Evolutionary conservation across 768 basidiomycete genomes (phyloP), one percentile per base, ranked within the genome.

Genomic region (Kwoniella dejecticola): DNA sequence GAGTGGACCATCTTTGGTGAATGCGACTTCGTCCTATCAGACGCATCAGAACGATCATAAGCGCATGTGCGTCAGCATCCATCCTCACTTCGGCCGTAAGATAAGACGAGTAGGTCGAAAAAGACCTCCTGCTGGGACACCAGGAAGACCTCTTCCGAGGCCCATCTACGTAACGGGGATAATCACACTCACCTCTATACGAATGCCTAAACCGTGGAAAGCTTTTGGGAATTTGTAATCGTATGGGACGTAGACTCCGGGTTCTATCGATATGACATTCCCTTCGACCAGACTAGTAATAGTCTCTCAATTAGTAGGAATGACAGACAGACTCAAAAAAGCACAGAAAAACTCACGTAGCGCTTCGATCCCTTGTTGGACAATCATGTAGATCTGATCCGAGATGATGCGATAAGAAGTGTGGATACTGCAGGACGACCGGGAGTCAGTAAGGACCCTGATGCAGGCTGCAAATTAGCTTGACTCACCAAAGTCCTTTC

Each of bases 331-430:
- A 26, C 21, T 47, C 30, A 4, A 60, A 26, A 30, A 24, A 11
- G 46, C 78, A 45, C 17, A 40, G n/a, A n/a, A n/a, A n/a, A n/a
- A 66, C 77, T 64, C 36, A 81, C 78, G 66, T 65, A 30, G 77
- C 71, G 50, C 68, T 71, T 31, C 80, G 62, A 46, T 72, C 68
- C 21, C 76, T 73, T 2, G 76, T 71, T 19, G 78, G 75, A 45
- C 91, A 89, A 74, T 98, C 96, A 69, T 98, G 95, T 54, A 98
- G 76, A 80, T 98, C 95, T 50, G 96, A 87, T 5, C 96, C 96
- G 36, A 98, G 87, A 6, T 90, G 89, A 80, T 99, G 96, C 26
- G 89, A 86, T 47, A 99, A 78, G 65, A 87, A 91, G 81, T 99
- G 96, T 0, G 96, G 96, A 74, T 97, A 99, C 69, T 79, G 42